phyloP scores from a whole-genome alignment of 768 basidiomycete species.

The Boletus sp. region DNA sequence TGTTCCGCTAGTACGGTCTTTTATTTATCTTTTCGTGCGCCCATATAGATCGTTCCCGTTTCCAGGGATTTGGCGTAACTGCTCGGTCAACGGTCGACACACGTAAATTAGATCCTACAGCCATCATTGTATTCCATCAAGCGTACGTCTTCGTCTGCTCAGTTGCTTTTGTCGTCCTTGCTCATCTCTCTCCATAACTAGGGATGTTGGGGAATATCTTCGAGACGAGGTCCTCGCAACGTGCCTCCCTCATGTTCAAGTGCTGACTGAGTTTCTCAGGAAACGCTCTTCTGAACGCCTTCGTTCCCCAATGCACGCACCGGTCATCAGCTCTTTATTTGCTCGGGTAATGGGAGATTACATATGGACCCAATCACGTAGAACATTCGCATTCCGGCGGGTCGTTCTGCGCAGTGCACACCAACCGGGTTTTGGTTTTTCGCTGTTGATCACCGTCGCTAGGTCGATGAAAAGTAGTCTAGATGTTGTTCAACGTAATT shows the following conservation, averaged over 20 bases:
- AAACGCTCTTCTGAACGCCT: constrained; percentile 67
- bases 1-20: constrained; percentile 69
- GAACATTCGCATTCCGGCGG: neutral
- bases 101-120: constrained; percentile 93
- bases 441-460: constrained; percentile 16
- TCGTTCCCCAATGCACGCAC: neutral
- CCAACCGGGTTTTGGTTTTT: constrained; percentile 44
- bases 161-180: neutral
- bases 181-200: constrained; percentile 30
- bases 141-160: constrained; percentile 48
- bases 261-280: constrained; percentile 41
- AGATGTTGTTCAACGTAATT: constrained; percentile 8
- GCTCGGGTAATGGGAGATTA: constrained; percentile 20
- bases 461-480: constrained; percentile 30
- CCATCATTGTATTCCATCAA: constrained; percentile 98
- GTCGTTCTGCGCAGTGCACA: neutral
- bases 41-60: constrained; percentile 5
- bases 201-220: constrained; percentile 97
- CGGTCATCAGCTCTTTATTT: constrained; percentile 9
- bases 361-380: constrained; percentile 7
- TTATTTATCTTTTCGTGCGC: neutral
- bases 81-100: constrained; percentile 95
- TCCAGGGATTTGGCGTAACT: constrained; percentile 95
- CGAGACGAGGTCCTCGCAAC: constrained; percentile 77
- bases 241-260: neutral